Conservation (phyloP, 176 grass and related monocot species). For the Avena atlantica region DNA sequence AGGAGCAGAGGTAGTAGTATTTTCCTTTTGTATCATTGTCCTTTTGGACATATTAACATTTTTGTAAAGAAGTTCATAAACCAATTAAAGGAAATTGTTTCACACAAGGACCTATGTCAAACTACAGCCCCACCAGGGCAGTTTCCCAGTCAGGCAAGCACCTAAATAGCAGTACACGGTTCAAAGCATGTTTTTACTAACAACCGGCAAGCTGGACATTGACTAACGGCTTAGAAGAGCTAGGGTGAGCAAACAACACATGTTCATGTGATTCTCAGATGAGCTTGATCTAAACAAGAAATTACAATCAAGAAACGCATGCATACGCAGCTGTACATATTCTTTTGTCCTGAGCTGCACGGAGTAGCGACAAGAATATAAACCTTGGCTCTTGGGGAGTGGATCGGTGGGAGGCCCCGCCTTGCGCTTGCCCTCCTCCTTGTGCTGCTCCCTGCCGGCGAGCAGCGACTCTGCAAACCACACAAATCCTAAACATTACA, state of each 20-base stretch:
- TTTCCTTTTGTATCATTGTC: background rate
- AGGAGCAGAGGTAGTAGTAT: background rate
- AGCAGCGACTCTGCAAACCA: conserved; percentile 59
- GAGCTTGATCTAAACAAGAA: background rate
- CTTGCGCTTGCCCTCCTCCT: conserved; percentile 36
- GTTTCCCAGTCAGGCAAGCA: background rate
- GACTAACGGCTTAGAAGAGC: background rate
- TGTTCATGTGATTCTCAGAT: conserved; percentile 22
- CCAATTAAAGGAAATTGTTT: background rate
- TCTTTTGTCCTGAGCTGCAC: background rate
- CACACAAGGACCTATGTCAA: background rate
- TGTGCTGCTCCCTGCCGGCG: conserved; percentile 28
- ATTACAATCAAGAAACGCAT: background rate
- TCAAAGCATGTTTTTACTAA: background rate
- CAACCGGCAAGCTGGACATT: background rate
- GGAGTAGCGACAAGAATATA: background rate
- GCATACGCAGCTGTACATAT: background rate
- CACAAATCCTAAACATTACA: background rate
- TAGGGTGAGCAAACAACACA: background rate
- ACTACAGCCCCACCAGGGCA: background rate
- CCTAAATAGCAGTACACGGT: background rate
- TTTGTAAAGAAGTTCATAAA: background rate
- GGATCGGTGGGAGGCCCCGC: conserved; percentile 32
- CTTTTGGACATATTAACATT: background rate
- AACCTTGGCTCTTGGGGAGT: conserved; percentile 74